Conservation (phyloP, 345 rosid species). For the Ceriops tagal region DNA sequence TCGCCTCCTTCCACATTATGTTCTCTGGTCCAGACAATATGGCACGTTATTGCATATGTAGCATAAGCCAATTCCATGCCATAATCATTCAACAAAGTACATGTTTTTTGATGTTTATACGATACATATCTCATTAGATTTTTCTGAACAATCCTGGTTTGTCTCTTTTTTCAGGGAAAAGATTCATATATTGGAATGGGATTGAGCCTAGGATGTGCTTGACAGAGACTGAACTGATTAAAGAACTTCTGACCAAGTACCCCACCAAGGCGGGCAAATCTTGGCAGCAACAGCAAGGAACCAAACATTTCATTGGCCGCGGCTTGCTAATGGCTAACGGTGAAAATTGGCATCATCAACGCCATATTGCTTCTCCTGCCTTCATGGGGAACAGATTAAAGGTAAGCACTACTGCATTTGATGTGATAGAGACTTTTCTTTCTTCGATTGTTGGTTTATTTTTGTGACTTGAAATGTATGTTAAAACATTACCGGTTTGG, state of each 20-base stretch:
- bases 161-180: slow-evolving; percentile 50
- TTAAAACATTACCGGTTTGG: neutral
- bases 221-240: slow-evolving; percentile 71
- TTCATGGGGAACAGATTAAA: slow-evolving; percentile 31
- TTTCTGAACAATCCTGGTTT: too few relatives aligned
- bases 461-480: neutral
- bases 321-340: slow-evolving; percentile 84
- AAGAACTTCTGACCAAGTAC: slow-evolving; percentile 62
- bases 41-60: slow-evolving; percentile 36
- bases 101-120: neutral
- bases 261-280: slow-evolving; percentile 75
- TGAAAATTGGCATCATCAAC: slow-evolving; percentile 47
- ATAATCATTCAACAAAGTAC: neutral
- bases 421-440: too few relatives aligned
- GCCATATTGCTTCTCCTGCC: slow-evolving; percentile 31
- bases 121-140: neutral
- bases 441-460: neutral
- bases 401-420: slow-evolving; percentile 9
- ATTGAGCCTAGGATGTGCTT: slow-evolving; percentile 83
- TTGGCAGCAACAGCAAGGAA: slow-evolving; percentile 88
- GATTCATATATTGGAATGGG: slow-evolving; percentile 86
- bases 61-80: too few relatives aligned
- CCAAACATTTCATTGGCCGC: slow-evolving; percentile 77
- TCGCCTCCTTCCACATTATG: slow-evolving; percentile 86
- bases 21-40: slow-evolving; percentile 67